A percentile compares a stretch with the other conserved stretches of the same genome.
phyloP scores from a whole-genome alignment of 371 early-diverging fungal genomes.

The Umbelopsis sp. region DNA sequence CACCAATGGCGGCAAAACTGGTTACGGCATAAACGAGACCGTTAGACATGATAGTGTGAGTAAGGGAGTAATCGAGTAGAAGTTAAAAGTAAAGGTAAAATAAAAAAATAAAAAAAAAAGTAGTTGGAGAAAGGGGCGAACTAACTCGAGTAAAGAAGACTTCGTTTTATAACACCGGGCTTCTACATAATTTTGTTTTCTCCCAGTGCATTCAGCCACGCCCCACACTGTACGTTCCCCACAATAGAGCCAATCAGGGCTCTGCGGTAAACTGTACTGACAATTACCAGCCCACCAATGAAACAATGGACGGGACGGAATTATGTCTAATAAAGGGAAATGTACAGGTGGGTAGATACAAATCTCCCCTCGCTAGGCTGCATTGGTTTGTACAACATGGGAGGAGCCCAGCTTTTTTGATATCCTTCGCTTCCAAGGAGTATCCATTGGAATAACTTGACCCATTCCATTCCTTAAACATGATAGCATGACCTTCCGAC shows the following conservation, averaged over 20 bases:
- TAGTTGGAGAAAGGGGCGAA: background rate
- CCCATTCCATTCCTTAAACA: too few relatives aligned
- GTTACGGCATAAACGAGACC: slow-evolving; percentile 39
- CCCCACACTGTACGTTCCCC: background rate
- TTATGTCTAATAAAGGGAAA: too few relatives aligned
- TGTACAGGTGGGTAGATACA: too few relatives aligned
- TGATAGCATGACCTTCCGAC: too few relatives aligned
- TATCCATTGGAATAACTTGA: too few relatives aligned
- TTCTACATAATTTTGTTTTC: background rate
- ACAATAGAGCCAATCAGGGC: background rate
- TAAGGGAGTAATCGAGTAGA: background rate
- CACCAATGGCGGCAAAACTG: slow-evolving; percentile 54
- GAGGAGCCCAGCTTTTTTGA: too few relatives aligned
- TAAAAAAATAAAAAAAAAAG: background rate
- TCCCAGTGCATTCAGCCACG: background rate
- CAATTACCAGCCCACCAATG: too few relatives aligned
- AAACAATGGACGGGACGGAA: too few relatives aligned
- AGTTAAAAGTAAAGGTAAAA: background rate
- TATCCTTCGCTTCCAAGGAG: too few relatives aligned
- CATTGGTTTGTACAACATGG: too few relatives aligned
- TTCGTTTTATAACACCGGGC: background rate
- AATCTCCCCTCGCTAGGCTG: too few relatives aligned
- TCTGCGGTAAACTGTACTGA: too few relatives aligned
- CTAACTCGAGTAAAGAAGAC: background rate
- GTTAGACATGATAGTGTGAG: slow-evolving; percentile 6